phyloP scores from a whole-genome alignment of 306 rosid species.

The Cucurbita maxima region DNA sequence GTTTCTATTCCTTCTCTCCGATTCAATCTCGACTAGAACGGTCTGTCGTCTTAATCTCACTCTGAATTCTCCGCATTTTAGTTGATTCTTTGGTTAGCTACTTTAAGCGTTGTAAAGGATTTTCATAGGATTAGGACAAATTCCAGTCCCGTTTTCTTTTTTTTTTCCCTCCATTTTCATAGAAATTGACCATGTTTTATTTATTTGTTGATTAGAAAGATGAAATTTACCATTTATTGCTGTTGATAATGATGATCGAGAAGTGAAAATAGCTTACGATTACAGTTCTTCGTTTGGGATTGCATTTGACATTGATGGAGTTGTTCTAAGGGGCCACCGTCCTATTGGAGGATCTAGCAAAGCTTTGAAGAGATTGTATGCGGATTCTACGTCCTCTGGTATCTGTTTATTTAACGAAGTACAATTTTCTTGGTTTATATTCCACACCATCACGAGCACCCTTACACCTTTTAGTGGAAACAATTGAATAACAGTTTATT shows the following conservation, averaged over 20 bases:
- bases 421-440: not conserved
- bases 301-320: conserved; percentile 96
- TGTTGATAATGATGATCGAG: not conserved
- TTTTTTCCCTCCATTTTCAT: not conserved
- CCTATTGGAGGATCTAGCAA: conserved; percentile 74
- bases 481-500: not conserved
- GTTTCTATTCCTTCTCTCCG: not conserved
- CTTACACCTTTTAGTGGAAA: not conserved
- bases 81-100: not conserved
- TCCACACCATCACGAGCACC: not conserved
- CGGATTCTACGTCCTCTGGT: conserved; percentile 7
- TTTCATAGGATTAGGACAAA: not conserved
- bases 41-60: not conserved
- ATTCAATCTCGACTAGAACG: not conserved
- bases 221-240: not conserved
- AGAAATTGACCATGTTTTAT: not conserved
- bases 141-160: not conserved
- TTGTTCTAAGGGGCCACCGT: conserved; percentile 48
- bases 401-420: not conserved
- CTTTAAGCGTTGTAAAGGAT: not conserved
- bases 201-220: not conserved
- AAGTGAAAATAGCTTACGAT: too few relatives aligned
- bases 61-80: not conserved
- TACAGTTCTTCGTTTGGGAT: conserved; percentile 49
- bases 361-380: conserved; percentile 47